Base-by-base conservation (phyloP, 805 yeast species). In the Kodamaea sagamina region DNA sequence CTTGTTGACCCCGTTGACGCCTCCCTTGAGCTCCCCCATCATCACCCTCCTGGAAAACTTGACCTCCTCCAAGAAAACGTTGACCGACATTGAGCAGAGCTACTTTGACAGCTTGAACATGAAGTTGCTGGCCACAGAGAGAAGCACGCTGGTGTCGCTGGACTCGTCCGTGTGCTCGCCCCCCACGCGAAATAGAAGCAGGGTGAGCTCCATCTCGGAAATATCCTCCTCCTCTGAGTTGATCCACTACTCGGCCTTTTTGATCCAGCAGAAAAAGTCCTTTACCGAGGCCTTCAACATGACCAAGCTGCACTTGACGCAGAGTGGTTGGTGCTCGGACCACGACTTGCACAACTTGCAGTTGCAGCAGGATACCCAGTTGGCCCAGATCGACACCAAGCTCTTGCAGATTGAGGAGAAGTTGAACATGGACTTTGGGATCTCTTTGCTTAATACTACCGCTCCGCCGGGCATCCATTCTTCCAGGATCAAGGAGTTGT, bases 251-350 rank as follows among this genome's bases (percentile, higher is more conserved):
- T 61, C 58, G 48, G 46, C 50, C 10, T 70, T 60, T 47, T 55
- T 70, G 43, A 55, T 50, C 17, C 55, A 61, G 42, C 71, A 68
- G 49, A 68, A 66, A 47, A 53, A 51, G 35, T 54, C 64, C 4
- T 61, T 67, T 8, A 54, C 49, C 26, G 63, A 63, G 11, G 70
- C 72, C 3, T 70, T 58, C 47, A 63, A 58, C 28, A 48, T 55
- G 18, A 64, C 75, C 13, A 63, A 54, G 40, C 49, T 53, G 32
- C 58, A 66, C 39, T 58, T 71, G 41, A 43, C 46, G 21, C 58
- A 57, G 35, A 61, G 67, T 25, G 75, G 75, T 2, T 71, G 75
- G 75, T 69, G 74, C 48, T 67, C 72, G 2, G 54, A 48, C 32
- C 65, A 67, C 47, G 75, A 71, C 52, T 58, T 70, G 49, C 61